Base-by-base conservation (phyloP, 108 stramenopile species). In the Fragilariopsis cylindrus region DNA sequence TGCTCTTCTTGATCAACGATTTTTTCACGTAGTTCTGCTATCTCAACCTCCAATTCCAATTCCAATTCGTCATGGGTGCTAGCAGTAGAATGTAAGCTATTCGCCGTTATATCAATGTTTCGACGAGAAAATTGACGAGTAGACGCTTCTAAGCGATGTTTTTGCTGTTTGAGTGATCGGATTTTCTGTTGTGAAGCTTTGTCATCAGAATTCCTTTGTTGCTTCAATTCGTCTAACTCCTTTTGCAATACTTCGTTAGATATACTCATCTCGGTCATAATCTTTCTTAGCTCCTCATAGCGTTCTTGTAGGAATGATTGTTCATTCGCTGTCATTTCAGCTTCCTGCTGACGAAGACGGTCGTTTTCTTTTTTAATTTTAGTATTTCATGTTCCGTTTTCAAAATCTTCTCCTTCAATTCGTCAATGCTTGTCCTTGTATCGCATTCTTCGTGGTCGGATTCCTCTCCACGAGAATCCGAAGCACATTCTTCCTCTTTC, bases 1-100 rank as follows among this genome's bases (percentile, higher is more conserved):
- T 80, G 78, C 8, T 18, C n/a, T 63, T 81, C 75, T 44, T 82
- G 81, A 0, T 77, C 57, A 48, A 73, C 64, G 4, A 87, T 60
- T 21, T 78, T 78, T 44, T 78, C 77, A 16, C 71, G 66, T 16
- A 78, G 71, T 8, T 70, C 71, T 4, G 77, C 77, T 40, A 78
- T 72, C 50, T 78, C 77, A 4, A 70, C 65, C 60, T 78, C 69
- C 54, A 72, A 54, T 40, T 71, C 66, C 4, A 56, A 41, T 52
- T 6, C 45, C 43, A 48, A 12, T 3, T 42, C 21, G 67, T 52
- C 15, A 16, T 71, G 49, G 49, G n/a, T 16, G 4, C 48, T 19
- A 13, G 71, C 54, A 52, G 1, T 46, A 71, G 65, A 18, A 60
- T 56, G 53, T 70, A 30, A 6, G 42, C 62, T 12, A n/a, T 70